phyloP scores from a whole-genome alignment of 805 yeast genomes.

The Lipomyces mesembrius region DNA sequence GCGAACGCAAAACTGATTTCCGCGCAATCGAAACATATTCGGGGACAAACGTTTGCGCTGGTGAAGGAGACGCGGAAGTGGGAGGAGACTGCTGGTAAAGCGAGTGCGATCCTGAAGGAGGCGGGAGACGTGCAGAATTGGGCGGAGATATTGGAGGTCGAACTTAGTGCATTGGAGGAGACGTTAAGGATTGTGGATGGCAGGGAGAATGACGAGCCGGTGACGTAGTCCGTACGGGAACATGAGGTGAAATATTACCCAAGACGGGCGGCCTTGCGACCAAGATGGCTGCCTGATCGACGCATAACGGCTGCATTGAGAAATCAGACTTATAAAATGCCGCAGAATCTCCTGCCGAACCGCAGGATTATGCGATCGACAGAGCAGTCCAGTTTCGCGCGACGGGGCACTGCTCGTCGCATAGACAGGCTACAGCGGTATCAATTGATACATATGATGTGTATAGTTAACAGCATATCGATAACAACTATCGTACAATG shows the following conservation, averaged over 20 bases:
- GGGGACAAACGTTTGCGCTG: conserved; percentile 25
- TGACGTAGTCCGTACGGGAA: not conserved
- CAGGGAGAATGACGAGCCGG: conserved; percentile 15
- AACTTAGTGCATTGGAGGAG: conserved; percentile 69
- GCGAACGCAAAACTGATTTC: conserved; percentile 34
- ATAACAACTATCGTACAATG: not conserved
- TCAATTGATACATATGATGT: not conserved
- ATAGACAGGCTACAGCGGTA: not conserved
- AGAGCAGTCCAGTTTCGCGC: not conserved
- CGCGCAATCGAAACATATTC: conserved; percentile 31
- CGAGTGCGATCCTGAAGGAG: conserved; percentile 36
- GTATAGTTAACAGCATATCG: not conserved
- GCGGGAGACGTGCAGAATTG: conserved; percentile 55
- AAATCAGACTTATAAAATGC: not conserved
- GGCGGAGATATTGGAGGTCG: conserved; percentile 73
- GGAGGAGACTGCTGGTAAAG: conserved; percentile 31
- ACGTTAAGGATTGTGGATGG: conserved; percentile 51
- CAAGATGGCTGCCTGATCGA: too few species aligned
- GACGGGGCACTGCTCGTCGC: not conserved
- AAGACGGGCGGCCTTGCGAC: not conserved
- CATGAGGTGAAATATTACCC: not conserved
- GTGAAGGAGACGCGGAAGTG: conserved; percentile 29
- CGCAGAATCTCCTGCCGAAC: not conserved
- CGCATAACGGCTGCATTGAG: not conserved
- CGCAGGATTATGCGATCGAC: not conserved